These are phyloP conservation scores for Coccomyxa sp. DNA, from an alignment of 139 green algal species.

Conservation along the genomic window DNA sequence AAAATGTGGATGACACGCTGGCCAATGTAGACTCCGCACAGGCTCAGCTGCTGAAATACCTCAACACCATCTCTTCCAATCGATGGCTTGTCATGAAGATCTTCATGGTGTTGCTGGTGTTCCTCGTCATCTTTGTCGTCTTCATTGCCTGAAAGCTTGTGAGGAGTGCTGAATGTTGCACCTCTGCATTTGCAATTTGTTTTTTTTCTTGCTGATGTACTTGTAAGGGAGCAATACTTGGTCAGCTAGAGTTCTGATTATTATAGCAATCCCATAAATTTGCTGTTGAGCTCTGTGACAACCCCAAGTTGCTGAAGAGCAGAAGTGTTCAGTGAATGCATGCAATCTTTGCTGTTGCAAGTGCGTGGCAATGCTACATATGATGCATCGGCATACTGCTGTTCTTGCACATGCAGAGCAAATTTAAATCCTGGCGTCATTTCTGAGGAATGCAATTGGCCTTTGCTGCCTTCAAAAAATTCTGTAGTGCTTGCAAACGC, in stretches of 20 bases:
- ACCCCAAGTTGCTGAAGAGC: no score
- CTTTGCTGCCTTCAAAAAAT: constrained; percentile 71
- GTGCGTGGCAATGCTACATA: no score
- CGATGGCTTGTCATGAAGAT: constrained; percentile 87
- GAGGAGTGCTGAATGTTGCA: constrained; percentile 17
- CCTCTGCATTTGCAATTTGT: no score
- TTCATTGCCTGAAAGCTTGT: constrained; percentile 64
- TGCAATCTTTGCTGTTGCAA: no score
- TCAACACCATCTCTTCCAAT: constrained; percentile 90
- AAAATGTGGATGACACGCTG: constrained; percentile 95
- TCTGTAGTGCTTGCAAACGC: constrained; percentile 72
- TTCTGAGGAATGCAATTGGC: background rate
- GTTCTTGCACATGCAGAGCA: no score
- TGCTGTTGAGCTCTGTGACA: no score
- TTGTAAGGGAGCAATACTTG: background rate
- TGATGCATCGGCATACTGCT: no score
- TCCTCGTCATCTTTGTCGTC: constrained; percentile 76
- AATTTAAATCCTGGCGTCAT: no score
- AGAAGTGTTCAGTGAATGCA: background rate
- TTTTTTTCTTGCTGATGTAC: no score
- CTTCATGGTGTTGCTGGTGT: constrained; percentile 71
- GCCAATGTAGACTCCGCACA: constrained; percentile 93
- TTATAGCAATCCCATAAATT: background rate
- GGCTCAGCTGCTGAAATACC: constrained; percentile 93
- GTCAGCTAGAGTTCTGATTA: background rate